phyloP scores from a whole-genome alignment of 2,329 filamentous ascomycete species.

The Sphaerostilbella broomeana region DNA sequence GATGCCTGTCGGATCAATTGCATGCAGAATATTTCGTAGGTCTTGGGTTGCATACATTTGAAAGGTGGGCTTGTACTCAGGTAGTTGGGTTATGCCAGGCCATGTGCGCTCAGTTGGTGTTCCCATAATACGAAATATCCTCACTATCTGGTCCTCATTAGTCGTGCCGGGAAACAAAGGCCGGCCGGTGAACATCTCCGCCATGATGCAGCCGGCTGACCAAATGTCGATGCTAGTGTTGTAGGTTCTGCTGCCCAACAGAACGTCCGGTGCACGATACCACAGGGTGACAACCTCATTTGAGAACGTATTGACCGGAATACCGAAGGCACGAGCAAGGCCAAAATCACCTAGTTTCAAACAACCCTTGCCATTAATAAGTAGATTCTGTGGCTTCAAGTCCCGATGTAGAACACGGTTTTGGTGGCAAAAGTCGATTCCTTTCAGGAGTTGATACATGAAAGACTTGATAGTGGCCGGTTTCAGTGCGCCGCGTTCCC shows the following conservation, averaged over 20 bases:
- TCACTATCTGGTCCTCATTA: constrained; percentile 93
- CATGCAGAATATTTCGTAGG: constrained; percentile 75
- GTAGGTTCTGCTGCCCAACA: constrained; percentile 90
- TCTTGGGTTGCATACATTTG: constrained; percentile 93
- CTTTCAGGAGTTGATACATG: constrained; percentile 94
- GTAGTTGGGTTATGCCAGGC: constrained; percentile 90
- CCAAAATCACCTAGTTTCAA: constrained; percentile 94
- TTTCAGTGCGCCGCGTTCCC: constrained; percentile 83
- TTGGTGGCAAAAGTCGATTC: constrained; percentile 96
- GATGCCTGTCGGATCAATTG: constrained; percentile 81
- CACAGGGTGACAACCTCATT: constrained; percentile 97
- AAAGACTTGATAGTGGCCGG: constrained; percentile 93
- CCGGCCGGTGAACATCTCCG: constrained; percentile 95
- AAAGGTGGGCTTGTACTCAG: constrained; percentile 96
- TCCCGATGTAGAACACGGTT: constrained; percentile 94
- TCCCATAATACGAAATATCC: constrained; percentile 98
- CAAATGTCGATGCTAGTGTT: constrained; percentile 99
- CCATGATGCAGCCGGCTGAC: constrained; percentile 99
- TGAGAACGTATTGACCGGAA: constrained; percentile 95
- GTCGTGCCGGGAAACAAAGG: constrained; percentile 96
- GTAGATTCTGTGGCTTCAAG: constrained; percentile 90
- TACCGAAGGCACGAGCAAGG: constrained; percentile 87
- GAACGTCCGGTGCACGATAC: constrained; percentile 94
- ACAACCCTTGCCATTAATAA: constrained; percentile 87
- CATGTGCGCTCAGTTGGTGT: constrained; percentile 92